These are phyloP conservation scores for Aureobasidium sp. DNA, from an alignment of 2,329 filamentous ascomycete species.

Conservation along the genomic window DNA sequence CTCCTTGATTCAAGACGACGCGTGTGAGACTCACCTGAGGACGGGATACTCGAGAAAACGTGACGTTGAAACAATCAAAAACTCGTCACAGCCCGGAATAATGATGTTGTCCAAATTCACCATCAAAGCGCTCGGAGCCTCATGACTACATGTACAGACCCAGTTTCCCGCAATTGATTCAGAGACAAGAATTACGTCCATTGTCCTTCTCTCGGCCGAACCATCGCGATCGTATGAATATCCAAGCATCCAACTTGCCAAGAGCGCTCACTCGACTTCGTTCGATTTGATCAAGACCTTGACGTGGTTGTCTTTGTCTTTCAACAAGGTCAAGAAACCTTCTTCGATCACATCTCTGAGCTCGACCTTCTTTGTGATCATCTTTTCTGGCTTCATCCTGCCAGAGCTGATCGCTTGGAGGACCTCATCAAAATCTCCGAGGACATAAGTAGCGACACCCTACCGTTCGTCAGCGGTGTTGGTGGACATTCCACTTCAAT, in stretches of 20 bases:
- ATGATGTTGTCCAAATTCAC: neutral
- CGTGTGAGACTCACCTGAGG: neutral
- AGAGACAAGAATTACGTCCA: neutral
- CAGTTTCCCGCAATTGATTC: neutral
- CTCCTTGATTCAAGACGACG: neutral
- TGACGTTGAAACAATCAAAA: neutral
- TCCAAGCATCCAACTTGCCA: neutral
- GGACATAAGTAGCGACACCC: slow-evolving; percentile 44
- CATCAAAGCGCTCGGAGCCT: neutral
- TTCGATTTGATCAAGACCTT: slow-evolving; percentile 37
- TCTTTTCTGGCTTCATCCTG: slow-evolving; percentile 36
- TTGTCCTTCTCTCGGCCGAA: neutral
- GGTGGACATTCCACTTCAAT: too few species aligned
- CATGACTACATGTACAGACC: slow-evolving; percentile 10
- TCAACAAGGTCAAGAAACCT: slow-evolving; percentile 41
- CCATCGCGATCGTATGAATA: neutral
- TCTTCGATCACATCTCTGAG: slow-evolving; percentile 41
- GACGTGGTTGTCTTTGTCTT: slow-evolving; percentile 44
- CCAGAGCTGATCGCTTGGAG: slow-evolving; percentile 42
- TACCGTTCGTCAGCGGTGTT: neutral
- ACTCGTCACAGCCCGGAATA: neutral
- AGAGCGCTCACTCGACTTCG: neutral
- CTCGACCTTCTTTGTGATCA: slow-evolving; percentile 45
- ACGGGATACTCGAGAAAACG: neutral
- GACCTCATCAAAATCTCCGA: slow-evolving; percentile 45